Conservation (phyloP, 345 rosid genomes). For the Luvunga scandens region DNA sequence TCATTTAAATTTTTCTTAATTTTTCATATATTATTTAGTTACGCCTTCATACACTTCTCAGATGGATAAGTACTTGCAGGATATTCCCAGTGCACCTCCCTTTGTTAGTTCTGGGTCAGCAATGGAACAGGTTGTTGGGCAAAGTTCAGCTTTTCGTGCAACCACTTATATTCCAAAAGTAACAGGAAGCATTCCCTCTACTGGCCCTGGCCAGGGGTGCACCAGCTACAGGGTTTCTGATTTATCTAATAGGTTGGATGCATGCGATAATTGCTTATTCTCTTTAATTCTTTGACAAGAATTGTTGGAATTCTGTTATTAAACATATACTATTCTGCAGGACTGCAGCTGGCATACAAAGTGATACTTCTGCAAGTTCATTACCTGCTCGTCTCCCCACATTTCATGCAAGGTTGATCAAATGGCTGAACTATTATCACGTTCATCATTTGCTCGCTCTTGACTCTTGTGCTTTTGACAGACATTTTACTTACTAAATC, state of each 20-base stretch:
- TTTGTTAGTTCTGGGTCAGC: conserved; percentile 31
- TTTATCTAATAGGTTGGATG: conserved; percentile 20
- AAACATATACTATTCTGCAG: conserved; percentile 28
- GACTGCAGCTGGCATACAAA: conserved; percentile 34
- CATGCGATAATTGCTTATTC: neutral
- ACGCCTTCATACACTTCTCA: neutral
- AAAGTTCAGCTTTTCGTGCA: conserved; percentile 18
- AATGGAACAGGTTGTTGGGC: conserved; percentile 30
- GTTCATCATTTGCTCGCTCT: neutral
- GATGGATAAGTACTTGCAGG: conserved; percentile 37
- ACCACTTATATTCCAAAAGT: conserved; percentile 11
- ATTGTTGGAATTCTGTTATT: neutral
- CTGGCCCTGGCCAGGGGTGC: conserved; percentile 3
- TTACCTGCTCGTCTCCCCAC: conserved; percentile 65
- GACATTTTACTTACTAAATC: neutral
- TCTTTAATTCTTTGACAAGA: conserved; percentile 8
- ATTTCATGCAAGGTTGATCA: conserved; percentile 83
- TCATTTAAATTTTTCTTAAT: too few relatives aligned
- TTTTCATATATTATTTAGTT: neutral
- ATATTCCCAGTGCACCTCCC: conserved; percentile 59
- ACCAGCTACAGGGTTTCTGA: conserved; percentile 21
- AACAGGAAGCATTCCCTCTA: neutral
- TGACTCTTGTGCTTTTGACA: neutral
- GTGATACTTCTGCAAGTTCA: conserved; percentile 33
- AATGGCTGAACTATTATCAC: conserved; percentile 5